Evolutionary conservation across 257 asterid genomes (phyloP), one percentile per base, ranked within the genome.

Genomic region (Verbascum thapsus): DNA sequence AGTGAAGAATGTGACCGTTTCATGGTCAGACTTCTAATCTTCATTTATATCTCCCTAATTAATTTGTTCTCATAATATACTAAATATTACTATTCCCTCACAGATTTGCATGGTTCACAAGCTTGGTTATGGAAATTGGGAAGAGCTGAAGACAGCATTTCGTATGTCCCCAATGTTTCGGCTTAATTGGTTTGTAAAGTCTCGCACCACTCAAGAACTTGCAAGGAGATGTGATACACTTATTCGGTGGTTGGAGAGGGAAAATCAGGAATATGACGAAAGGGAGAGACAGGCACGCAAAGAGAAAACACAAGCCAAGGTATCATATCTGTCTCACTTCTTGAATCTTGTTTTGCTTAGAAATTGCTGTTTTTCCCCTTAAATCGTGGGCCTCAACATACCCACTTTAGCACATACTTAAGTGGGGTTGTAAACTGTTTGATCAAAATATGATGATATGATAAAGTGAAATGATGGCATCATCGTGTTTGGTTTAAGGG

Each of bases 71-170:
- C n/a, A n/a, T n/a, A 19, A 37, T 40, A 39, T 51, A 16, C 56
- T 47, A 30, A 5, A 26, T 35, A 4, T 7, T 38, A 18, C 26
- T 41, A 16, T 64, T 63, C 11, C 7, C 17, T 26, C 32, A 26
- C 78, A 94, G 99, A 84, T 94, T 41, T 94, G 99, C 85, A 88
- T 84, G 97, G 91, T 90, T 72, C 98, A 90, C 87, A 94, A 90
- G 78, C 97, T 94, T 55, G 99, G 98, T 12, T 94, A 94, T 60
- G 99, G 99, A 20, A 94, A 94, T 72, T 94, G 99, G 99, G 99
- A 94, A 16, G 99, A 88, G 78, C 78, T 94, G 69, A 94, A 94
- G 83, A 88, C 98, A 22, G 98, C 98, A 42, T 94, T 94, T 64
- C 95, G 99, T 50, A 90, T 95, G 3, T 90, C 98, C 0, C 97